phyloP scores from a whole-genome alignment of 2,329 filamentous ascomycete species.

The Rugonectria rugulosa region DNA sequence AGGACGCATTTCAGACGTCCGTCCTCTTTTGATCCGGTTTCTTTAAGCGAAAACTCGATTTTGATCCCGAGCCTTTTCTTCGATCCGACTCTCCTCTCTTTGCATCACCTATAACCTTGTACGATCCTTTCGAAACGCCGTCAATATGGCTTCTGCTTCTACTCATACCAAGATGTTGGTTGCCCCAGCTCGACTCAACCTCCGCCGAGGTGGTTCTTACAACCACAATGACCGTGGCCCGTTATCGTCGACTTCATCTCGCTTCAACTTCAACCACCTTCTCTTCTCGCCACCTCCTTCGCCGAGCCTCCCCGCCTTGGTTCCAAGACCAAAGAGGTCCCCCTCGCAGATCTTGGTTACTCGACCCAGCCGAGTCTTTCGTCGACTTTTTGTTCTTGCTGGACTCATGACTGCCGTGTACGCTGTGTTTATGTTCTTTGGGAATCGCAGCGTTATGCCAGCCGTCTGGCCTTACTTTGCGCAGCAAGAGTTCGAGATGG shows the following conservation, averaged over 20 bases:
- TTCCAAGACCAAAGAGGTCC: constrained; percentile 71
- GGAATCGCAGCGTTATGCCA: constrained; percentile 38
- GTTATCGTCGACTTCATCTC: constrained; percentile 66
- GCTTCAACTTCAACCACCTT: constrained; percentile 73
- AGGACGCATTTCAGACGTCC: constrained; percentile 6
- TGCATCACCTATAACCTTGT: constrained; percentile 14
- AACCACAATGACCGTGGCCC: constrained; percentile 60
- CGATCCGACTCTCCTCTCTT: constrained; percentile 26
- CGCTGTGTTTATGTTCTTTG: constrained; percentile 44
- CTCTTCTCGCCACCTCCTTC: constrained; percentile 74
- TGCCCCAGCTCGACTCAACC: constrained; percentile 63
- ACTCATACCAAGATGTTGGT: constrained; percentile 60
- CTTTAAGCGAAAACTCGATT: constrained; percentile 3
- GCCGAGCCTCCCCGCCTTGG: constrained; percentile 72
- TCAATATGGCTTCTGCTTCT: constrained; percentile 53
- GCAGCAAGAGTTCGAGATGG: constrained; percentile 68
- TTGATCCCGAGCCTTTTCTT: constrained; percentile 27
- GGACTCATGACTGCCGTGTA: constrained; percentile 62
- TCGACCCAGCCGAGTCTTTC: constrained; percentile 64
- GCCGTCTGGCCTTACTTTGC: constrained; percentile 54
- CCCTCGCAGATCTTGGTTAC: constrained; percentile 54
- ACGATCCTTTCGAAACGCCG: constrained; percentile 5
- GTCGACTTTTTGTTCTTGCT: constrained; percentile 62
- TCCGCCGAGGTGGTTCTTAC: constrained; percentile 66
- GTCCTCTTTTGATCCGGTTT: constrained; percentile 19